Base-by-base conservation (phyloP, 2,329 filamentous ascomycete species). In the Aureobasidium sp. region DNA sequence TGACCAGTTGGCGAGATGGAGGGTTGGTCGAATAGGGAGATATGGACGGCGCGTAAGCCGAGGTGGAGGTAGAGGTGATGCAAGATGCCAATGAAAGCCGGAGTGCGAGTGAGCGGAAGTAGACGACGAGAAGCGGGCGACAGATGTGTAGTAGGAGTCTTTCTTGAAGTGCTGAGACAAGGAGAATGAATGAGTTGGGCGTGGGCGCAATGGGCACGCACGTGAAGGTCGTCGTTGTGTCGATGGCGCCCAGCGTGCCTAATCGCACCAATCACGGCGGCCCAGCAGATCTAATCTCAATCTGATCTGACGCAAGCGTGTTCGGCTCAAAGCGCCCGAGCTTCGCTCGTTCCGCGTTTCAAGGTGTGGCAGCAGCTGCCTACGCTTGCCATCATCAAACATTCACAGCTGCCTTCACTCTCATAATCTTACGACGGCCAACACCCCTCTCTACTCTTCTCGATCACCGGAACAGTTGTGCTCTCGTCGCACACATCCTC, bases 401-500 rank as follows among this genome's bases (percentile, higher is more conserved):
- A 45, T 52, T 50, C 55, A 55, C 62, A 36, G 29, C 34, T n/a
- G 21, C 6, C 13, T 45, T 32, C 55, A 41, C 52, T 41, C n/a
- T 55, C 27, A 29, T n/a, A 25, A 45, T 16, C 42, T 58, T 47
- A 34, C 41, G 42, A n/a, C 48, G 16, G n/a, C n/a, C n/a, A 15
- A n/a, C 45, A 29, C 27, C 13, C 15, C 21, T 21, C 2, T 42
- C 41, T 50, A 29, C 53, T 66, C 68, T 66, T 65, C 68, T 68
- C 60, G 66, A 65, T 42, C 59, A 7, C 30, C n/a, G 16, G 52
- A 65, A 65, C 65, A 61, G 2, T 25, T 21, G 25, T 42, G 48
- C 48, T 11, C 59, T 59, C 62, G 61, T 15, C 64, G 64, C 62
- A 63, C 63, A 67, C 32, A 1, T 21, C n/a, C 55, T 53, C 61